These are phyloP conservation scores for Aphanomyces euteiches DNA, from an alignment of 352 stramenopile genomes.

Conservation along the genomic window DNA sequence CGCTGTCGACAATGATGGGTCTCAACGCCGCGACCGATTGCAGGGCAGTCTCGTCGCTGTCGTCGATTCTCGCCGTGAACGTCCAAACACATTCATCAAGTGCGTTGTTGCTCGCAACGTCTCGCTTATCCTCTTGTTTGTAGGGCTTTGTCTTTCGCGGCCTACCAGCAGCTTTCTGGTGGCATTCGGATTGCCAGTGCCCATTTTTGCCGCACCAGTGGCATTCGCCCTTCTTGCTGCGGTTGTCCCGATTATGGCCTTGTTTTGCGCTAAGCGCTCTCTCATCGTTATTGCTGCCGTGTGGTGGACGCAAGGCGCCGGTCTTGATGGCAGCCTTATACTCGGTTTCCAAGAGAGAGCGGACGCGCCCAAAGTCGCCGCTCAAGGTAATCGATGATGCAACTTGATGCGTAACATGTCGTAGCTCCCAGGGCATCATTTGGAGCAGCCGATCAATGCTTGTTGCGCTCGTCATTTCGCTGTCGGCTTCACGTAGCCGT, in stretches of 20 bases:
- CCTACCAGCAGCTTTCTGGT: not conserved
- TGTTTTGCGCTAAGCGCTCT: no score
- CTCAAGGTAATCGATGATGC: not conserved
- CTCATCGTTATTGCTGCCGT: no score
- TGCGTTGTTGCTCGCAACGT: no score
- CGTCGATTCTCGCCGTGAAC: no score
- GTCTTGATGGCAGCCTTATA: not conserved
- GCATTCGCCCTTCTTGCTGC: not conserved
- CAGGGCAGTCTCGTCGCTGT: no score
- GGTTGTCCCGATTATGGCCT: no score
- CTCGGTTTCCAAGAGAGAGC: not conserved
- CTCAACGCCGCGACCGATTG: no score
- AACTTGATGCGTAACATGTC: not conserved
- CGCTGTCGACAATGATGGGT: slow-evolving; percentile 6
- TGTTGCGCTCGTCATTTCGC: not conserved
- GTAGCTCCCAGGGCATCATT: not conserved
- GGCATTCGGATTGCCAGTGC: not conserved
- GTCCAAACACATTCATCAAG: no score
- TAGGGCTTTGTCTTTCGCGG: no score
- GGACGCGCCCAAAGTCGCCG: no score
- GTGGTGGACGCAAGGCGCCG: not conserved
- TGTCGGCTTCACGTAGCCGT: not conserved
- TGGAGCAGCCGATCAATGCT: not conserved
- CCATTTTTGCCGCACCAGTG: not conserved
- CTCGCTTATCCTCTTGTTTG: no score